Evolutionary conservation across 192 early-diverging fungal species (phyloP).

Genomic region (Coemansia sp.): DNA sequence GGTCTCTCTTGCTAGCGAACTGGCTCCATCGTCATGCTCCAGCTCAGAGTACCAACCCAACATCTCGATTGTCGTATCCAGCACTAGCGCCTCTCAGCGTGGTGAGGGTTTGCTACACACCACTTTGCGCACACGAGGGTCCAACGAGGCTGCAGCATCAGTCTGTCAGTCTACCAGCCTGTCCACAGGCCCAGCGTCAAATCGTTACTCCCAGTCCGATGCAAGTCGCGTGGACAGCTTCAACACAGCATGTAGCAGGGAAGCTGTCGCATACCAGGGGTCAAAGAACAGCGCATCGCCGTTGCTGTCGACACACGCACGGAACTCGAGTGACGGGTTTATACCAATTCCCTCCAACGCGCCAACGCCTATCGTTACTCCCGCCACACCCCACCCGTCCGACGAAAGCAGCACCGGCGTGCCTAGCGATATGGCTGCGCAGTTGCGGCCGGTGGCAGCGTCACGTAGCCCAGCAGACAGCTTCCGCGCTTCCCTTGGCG

Average conservation of each 20-base stretch:
- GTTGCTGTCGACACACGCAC: background rate
- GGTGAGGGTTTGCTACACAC: background rate
- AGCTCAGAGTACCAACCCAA: background rate
- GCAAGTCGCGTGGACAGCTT: conserved; percentile 4
- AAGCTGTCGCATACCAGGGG: background rate
- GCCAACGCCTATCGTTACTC: background rate
- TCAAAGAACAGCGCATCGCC: background rate
- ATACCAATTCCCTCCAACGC: conserved; percentile 5
- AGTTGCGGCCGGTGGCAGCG: background rate
- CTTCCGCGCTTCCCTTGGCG: background rate
- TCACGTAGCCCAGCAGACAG: background rate
- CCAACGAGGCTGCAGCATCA: background rate
- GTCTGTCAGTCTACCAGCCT: background rate
- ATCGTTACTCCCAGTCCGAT: conserved; percentile 1
- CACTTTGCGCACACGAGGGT: background rate
- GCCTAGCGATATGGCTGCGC: background rate
- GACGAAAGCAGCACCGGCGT: background rate
- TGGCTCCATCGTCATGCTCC: background rate
- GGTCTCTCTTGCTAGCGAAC: background rate
- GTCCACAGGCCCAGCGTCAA: background rate
- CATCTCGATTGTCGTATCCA: background rate
- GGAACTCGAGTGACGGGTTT: background rate
- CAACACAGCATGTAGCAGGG: conserved; percentile 1
- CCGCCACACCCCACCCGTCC: background rate
- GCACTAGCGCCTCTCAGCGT: background rate